Base-by-base conservation (phyloP, 2,329 filamentous ascomycete genomes). In the Diplodia scrobiculata region DNA sequence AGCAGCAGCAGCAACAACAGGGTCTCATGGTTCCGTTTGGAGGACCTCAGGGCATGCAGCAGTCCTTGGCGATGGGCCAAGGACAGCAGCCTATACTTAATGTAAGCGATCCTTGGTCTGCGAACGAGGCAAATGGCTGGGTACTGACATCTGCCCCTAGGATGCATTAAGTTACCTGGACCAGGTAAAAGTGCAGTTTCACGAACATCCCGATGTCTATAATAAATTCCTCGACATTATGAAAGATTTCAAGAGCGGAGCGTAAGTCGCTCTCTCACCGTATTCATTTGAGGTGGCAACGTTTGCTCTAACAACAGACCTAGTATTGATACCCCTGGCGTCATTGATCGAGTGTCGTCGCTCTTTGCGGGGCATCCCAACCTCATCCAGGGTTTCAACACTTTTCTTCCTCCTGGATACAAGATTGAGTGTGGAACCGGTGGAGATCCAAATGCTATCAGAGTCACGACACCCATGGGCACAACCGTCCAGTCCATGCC, bases 231-330 rank as follows among this genome's bases (percentile, higher is more conserved):
- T 99, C 53, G 95, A 99, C 72, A 99, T 99, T 58, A 99, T 99
- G 95, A 99, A 99, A 75, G 95, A 99, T 72, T 99, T 99, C 78
- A 99, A 99, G 80, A 97, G 92, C 73, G 94, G 97, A 80, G 92
- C 93, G 86, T 93, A 82, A 80, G 90, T 84, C 19, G 10, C 14
- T 29, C 5, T 13, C 21, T 27, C 5, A 27, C 14, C 3, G 0
- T 14, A 11, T 25, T 17, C 10, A 45, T 7, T 11, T 21, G 10
- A 14, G 7, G 9, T 45, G 45, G 52, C 21, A 48, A 41, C 29
- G n/a, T 38, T n/a, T 45, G 14, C 65, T n/a, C 54, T 63, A 36
- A 10, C 5, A 50, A 6, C 41, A 4, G 25, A n/a, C 60, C 21
- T 36, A 83, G 90, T 3, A 99, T 99, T 72, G 95, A 99, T 76